Conservation (phyloP, 2,329 filamentous ascomycete species). For the Fusarium decemcellulare region DNA sequence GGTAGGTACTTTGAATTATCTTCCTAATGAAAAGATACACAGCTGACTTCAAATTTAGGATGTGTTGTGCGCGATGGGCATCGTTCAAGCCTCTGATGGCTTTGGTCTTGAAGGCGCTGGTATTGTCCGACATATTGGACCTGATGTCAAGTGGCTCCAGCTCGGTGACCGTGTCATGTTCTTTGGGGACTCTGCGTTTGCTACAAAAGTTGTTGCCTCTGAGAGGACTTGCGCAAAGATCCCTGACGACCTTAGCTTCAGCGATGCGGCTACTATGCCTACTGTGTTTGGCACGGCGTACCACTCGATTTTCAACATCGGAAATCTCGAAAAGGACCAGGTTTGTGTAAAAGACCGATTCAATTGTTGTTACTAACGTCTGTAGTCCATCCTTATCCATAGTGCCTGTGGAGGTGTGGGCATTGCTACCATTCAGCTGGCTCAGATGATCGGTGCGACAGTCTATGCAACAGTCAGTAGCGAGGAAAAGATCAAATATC, state of each 20-base stretch:
- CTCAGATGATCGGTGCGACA: conserved; percentile 49
- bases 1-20: conserved; percentile 4
- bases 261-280: conserved; percentile 54
- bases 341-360: neutral
- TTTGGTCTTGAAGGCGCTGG: conserved; percentile 51
- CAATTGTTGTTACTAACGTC: neutral
- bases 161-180: conserved; percentile 53
- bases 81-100: conserved; percentile 39
- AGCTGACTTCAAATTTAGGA: conserved; percentile 48
- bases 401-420: conserved; percentile 52
- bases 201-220: conserved; percentile 21
- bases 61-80: conserved; percentile 54
- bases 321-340: conserved; percentile 13
- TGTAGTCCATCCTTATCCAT: conserved; percentile 53
- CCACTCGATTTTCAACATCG: conserved; percentile 47
- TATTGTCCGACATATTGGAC: conserved; percentile 48
- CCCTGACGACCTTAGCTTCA: conserved; percentile 52
- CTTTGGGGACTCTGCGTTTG: conserved; percentile 45
- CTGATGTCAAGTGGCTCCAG: conserved; percentile 45
- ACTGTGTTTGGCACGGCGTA: conserved; percentile 53
- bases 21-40: too few relatives aligned
- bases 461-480: conserved; percentile 55
- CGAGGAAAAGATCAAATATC: conserved; percentile 52
- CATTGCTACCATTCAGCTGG: conserved; percentile 50
- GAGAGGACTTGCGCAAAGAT: conserved; percentile 48